Conservation (phyloP, 1,284 basidiomycete species). For the Takashimella tepidaria region DNA sequence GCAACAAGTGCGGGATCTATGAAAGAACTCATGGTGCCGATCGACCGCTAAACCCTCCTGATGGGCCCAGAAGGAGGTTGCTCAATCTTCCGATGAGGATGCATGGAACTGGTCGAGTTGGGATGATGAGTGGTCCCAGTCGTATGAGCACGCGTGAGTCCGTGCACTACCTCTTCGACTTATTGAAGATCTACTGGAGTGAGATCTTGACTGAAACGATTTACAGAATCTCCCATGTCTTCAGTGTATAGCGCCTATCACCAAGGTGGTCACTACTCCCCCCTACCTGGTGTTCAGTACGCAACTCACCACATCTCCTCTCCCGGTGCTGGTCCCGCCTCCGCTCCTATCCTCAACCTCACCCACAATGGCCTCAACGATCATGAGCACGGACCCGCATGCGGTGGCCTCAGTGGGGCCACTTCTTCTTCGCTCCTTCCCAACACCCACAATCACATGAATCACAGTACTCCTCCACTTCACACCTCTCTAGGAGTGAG, state of each 20-base stretch:
- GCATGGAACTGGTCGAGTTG: neutral
- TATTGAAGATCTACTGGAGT: neutral
- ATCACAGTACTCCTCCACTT: neutral
- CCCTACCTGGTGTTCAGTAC: neutral
- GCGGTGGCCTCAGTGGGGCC: too few relatives aligned
- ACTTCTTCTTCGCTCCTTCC: too few relatives aligned
- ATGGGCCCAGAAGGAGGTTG: neutral
- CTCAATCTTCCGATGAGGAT: neutral
- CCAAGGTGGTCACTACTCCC: neutral
- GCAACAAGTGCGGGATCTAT: conserved; percentile 16
- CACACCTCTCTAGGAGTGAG: neutral
- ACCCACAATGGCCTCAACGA: neutral
- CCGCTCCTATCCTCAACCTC: neutral
- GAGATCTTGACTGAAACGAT: neutral
- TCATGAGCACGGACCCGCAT: too few relatives aligned
- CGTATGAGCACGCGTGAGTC: neutral
- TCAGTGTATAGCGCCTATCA: neutral
- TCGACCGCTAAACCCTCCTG: conserved; percentile 1
- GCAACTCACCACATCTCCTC: neutral
- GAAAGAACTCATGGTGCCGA: conserved; percentile 7
- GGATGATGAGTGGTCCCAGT: neutral
- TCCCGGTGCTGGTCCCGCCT: neutral
- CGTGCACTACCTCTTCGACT: too few relatives aligned
- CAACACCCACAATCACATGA: neutral
- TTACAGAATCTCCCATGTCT: neutral